These are phyloP conservation scores for Lepiota brunneoincarnata DNA, from an alignment of 768 basidiomycete species.

Conservation along the genomic window DNA sequence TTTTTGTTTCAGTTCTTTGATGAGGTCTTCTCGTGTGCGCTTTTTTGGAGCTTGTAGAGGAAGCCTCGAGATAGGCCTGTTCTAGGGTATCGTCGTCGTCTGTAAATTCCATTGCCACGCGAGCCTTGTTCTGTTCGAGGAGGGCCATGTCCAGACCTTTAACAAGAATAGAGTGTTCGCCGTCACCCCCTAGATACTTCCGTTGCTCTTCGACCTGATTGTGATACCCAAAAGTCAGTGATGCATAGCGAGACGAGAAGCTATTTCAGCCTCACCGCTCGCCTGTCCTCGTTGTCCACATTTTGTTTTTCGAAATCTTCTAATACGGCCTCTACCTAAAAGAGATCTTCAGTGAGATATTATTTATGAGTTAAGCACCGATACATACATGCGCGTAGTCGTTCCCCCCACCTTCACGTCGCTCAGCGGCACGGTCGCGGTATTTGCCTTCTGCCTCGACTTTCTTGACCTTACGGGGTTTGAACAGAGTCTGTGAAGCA, in stretches of 20 bases:
- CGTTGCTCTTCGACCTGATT: slow-evolving; percentile 72
- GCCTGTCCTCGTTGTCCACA: slow-evolving; percentile 54
- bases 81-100: slow-evolving; percentile 85
- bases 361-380: background rate
- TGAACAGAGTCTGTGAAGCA: slow-evolving; percentile 65
- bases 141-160: slow-evolving; percentile 89
- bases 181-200: slow-evolving; percentile 80
- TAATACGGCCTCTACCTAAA: slow-evolving; percentile 73
- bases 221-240: background rate
- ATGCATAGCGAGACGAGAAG: slow-evolving; percentile 3
- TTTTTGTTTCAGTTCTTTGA: slow-evolving; percentile 70
- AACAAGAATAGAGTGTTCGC: slow-evolving; percentile 81
- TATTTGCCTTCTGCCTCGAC: slow-evolving; percentile 44
- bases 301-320: slow-evolving; percentile 77
- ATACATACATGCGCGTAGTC: slow-evolving; percentile 68
- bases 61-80: slow-evolving; percentile 56
- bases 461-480: slow-evolving; percentile 79
- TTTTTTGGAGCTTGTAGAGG: slow-evolving; percentile 47
- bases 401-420: slow-evolving; percentile 60
- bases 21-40: slow-evolving; percentile 74
- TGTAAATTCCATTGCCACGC: slow-evolving; percentile 42
- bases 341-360: background rate
- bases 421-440: slow-evolving; percentile 75
- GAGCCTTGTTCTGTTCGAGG: slow-evolving; percentile 80
- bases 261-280: slow-evolving; percentile 42